Percentiles rank a stretch among this genome's conserved stretches.
These are phyloP conservation scores for Macrotyloma uniflorum DNA, from an alignment of 306 rosid genomes.

Conservation along the genomic window DNA sequence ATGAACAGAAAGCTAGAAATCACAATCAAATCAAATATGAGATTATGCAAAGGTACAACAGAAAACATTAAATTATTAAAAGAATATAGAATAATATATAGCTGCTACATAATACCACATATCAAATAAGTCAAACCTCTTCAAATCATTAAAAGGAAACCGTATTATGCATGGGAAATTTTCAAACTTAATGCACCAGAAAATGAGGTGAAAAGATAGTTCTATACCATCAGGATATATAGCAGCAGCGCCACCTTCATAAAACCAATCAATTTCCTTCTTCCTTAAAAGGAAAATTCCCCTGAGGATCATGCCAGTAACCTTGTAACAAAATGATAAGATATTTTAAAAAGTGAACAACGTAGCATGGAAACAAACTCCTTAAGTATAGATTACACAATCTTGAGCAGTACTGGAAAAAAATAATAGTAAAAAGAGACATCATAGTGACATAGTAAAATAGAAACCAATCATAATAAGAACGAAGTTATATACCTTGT, in stretches of 20 bases:
- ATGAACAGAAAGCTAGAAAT: constrained; percentile 21
- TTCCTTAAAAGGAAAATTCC: constrained; percentile 90
- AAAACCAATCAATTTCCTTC: constrained; percentile 98
- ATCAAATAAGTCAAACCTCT: constrained; percentile 14
- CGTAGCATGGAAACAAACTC: constrained; percentile 27
- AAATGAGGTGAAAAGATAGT: constrained; percentile 20
- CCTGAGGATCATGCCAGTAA: constrained; percentile 83
- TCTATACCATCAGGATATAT: constrained; percentile 86
- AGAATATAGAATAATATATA: constrained; percentile 14
- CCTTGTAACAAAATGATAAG: constrained; percentile 58
- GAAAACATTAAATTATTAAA: not conserved
- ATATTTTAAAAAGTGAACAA: constrained; percentile 26
- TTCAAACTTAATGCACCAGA: constrained; percentile 20
- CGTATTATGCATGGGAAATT: constrained; percentile 12
- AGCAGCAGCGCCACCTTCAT: constrained; percentile 98
- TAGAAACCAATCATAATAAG: constrained; percentile 27
- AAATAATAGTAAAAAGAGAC: not conserved
- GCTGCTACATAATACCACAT: constrained; percentile 7
- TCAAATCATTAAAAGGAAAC: constrained; percentile 11
- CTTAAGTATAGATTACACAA: constrained; percentile 18
- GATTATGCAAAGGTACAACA: constrained; percentile 22
- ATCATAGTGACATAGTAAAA: not conserved
- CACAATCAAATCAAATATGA: constrained; percentile 29
- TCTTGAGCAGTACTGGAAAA: not conserved
- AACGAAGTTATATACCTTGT: constrained; percentile 61